Evolutionary conservation across 2,329 filamentous ascomycete species (phyloP).

Genomic region (Epichloe elymi): DNA sequence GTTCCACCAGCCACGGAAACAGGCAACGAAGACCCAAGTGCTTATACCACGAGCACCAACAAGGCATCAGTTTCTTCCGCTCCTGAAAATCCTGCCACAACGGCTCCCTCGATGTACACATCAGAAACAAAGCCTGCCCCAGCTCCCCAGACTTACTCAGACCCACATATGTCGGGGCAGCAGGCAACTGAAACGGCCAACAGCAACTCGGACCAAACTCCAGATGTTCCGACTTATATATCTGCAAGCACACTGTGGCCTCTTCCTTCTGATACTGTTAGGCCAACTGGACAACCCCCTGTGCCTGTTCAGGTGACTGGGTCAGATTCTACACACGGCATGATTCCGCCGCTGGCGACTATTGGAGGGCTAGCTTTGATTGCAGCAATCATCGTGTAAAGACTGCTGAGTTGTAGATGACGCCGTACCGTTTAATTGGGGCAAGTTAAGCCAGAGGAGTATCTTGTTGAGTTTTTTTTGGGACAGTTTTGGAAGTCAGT

Average conservation of each 20-base stretch:
- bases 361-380: slow-evolving; percentile 16
- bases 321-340: slow-evolving; percentile 14
- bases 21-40: background rate
- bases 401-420: background rate
- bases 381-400: slow-evolving; percentile 14
- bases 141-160: slow-evolving; percentile 2
- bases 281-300: slow-evolving; percentile 10
- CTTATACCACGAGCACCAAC: background rate
- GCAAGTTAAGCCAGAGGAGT: background rate
- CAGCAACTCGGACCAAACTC: slow-evolving; percentile 4
- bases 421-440: background rate
- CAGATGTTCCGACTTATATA: slow-evolving; percentile 6
- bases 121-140: background rate
- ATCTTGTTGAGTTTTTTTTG: slow-evolving; percentile 8
- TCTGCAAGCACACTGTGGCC: slow-evolving; percentile 14
- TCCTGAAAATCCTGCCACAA: background rate
- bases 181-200: slow-evolving; percentile 5
- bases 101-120: background rate
- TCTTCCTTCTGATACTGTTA: slow-evolving; percentile 9
- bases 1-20: background rate
- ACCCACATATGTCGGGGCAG: slow-evolving; percentile 1
- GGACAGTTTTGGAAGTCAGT: slow-evolving; percentile 11
- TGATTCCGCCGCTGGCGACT: slow-evolving; percentile 10
- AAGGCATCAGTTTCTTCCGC: background rate
- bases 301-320: slow-evolving; percentile 15